phyloP scores from a whole-genome alignment of 257 asterid species.

The Phtheirospermum japonicum region DNA sequence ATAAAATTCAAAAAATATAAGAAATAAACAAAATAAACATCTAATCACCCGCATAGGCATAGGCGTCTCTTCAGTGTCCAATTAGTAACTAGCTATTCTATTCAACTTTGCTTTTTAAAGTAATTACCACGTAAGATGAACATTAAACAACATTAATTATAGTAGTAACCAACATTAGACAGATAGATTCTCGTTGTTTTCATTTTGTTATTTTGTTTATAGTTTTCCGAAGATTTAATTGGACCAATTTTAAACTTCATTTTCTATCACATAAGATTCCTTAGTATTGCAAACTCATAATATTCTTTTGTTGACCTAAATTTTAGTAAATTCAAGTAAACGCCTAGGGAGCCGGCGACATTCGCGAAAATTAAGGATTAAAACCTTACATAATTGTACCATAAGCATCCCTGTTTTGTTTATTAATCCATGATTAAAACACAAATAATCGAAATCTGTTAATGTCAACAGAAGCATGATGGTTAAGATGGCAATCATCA shows the following conservation, averaged over 20 bases:
- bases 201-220: not conserved
- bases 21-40: too few relatives aligned
- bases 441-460: too few relatives aligned
- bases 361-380: not conserved
- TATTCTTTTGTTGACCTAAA: not conserved
- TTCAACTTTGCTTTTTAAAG: too few relatives aligned
- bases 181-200: too few relatives aligned
- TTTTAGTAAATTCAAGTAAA: not conserved
- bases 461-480: not conserved
- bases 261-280: not conserved
- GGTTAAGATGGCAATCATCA: too few relatives aligned
- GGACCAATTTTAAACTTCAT: not conserved
- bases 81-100: too few relatives aligned
- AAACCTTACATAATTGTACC: slow-evolving; percentile 6
- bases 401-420: not conserved
- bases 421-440: not conserved
- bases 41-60: too few relatives aligned
- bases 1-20: too few relatives aligned
- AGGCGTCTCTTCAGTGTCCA: too few relatives aligned
- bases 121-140: too few relatives aligned
- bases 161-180: too few relatives aligned
- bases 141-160: too few relatives aligned
- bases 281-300: not conserved
- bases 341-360: not conserved
- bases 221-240: not conserved